Evolutionary conservation across 139 green algal species (phyloP), one percentile per base, ranked within the genome.

Genomic region (Chlorella sp.): DNA sequence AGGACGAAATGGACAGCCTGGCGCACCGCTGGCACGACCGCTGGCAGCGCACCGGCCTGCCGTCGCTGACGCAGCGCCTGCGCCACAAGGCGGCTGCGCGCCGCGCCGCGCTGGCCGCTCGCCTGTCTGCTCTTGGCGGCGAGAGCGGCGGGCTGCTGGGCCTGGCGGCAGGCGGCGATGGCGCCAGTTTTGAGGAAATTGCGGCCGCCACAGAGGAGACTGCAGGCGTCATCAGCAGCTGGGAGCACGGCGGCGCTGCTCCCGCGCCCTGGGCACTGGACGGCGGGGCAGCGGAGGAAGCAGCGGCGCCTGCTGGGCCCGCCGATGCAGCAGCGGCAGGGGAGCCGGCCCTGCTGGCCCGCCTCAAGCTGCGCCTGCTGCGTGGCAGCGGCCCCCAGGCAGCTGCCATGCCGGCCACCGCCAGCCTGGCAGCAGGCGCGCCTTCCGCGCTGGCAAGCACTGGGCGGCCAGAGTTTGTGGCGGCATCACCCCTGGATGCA

Each of bases 1-100:
- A 87, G 82, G 80, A 87, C 20, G 81, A 89, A 68, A 74, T 87
- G 81, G 81, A 87, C 44, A 65, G 44, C 65, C 40, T 84, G 72
- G 75, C 26, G 20, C 81, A 89, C 76, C 19, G 74, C 75, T 85
- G 77, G 80, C 62, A 30, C 5, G 46, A 60, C 75, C 69, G 43
- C 0, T 80, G 81, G 44, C 51, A 85, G 36, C 19, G 28, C 26
- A 60, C 51, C 51, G 51, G 51, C 51, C 51, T 60, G 51, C 51
- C 51, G 13, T 60, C 36, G 60, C 9, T 80, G 74, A 60, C 51
- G 44, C 76, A 90, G 58, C 32, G 48, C 28, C 32, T 58, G 74
- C 69, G 76, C 28, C 6, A n/a, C 1, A 43, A 58, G 54, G 68
- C 68, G 81, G 69, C 41, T 2, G 56, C 51, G 19, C 81, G 54